phyloP scores from a whole-genome alignment of 2,329 filamentous ascomycete genomes.

The Aspergillus ruber region DNA sequence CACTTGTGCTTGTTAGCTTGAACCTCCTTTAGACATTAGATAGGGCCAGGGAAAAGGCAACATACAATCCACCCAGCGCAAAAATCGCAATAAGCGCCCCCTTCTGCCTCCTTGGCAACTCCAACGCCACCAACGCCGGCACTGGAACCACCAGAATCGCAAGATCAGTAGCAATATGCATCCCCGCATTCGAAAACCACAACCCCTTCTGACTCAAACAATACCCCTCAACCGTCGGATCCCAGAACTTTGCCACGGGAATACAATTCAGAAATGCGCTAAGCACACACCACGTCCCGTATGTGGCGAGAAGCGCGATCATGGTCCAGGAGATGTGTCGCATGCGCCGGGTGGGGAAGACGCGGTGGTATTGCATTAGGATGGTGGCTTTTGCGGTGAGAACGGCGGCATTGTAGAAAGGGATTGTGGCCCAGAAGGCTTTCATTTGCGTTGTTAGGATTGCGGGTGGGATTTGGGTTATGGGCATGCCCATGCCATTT shows the following conservation, averaged over 20 bases:
- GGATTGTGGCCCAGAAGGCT: conserved; percentile 33
- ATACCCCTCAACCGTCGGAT: conserved; percentile 19
- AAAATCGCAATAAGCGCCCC: conserved; percentile 38
- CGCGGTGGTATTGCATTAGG: conserved; percentile 44
- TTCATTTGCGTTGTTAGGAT: conserved; percentile 28
- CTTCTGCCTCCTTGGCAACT: conserved; percentile 39
- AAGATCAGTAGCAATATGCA: conserved; percentile 42
- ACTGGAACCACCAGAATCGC: conserved; percentile 41
- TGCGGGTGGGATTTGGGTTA: conserved; percentile 21
- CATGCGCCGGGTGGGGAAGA: conserved; percentile 34
- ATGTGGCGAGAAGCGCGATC: conserved; percentile 28
- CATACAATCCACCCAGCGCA: conserved; percentile 31
- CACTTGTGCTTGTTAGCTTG: conserved; percentile 13
- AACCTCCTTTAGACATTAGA: too few relatives aligned
- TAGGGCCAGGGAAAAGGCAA: too few relatives aligned
- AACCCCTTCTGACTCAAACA: conserved; percentile 36
- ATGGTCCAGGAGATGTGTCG: conserved; percentile 33
- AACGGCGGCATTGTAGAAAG: conserved; percentile 33
- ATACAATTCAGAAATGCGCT: conserved; percentile 32
- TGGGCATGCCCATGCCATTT: conserved; percentile 32
- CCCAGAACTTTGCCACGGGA: conserved; percentile 32
- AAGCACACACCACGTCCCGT: conserved; percentile 30
- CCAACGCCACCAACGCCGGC: conserved; percentile 34
- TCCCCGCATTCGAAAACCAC: conserved; percentile 40
- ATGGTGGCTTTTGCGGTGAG: conserved; percentile 43